These are phyloP conservation scores for Hippophae rhamnoides DNA, from an alignment of 306 rosid species.

Conservation along the genomic window DNA sequence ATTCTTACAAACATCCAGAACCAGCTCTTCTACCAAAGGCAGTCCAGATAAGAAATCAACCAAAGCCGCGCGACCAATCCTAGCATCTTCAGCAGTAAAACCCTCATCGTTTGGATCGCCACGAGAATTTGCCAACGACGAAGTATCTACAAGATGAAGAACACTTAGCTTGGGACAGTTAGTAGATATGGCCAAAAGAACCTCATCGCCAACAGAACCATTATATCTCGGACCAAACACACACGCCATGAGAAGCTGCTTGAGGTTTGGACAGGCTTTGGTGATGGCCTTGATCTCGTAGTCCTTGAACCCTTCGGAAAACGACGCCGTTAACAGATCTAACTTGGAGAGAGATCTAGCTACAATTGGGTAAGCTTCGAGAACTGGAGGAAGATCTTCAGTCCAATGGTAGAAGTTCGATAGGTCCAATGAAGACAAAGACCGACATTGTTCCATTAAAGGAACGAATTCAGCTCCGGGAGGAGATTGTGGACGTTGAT, in stretches of 20 bases:
- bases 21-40: slow-evolving; percentile 64
- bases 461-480: slow-evolving; percentile 56
- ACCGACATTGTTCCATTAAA: slow-evolving; percentile 43
- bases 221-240: slow-evolving; percentile 69
- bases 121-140: slow-evolving; percentile 45
- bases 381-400: slow-evolving; percentile 74
- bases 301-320: slow-evolving; percentile 60
- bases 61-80: slow-evolving; percentile 42
- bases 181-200: slow-evolving; percentile 38
- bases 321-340: slow-evolving; percentile 54
- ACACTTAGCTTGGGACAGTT: slow-evolving; percentile 57
- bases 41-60: slow-evolving; percentile 58
- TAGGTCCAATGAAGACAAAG: slow-evolving; percentile 54
- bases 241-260: slow-evolving; percentile 56
- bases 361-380: slow-evolving; percentile 29
- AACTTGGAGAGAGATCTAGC: slow-evolving; percentile 53
- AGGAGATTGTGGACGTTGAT: slow-evolving; percentile 45
- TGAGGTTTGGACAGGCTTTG: slow-evolving; percentile 61
- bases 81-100: slow-evolving; percentile 46
- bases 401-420: slow-evolving; percentile 86
- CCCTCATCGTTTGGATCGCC: slow-evolving; percentile 52
- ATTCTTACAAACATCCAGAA: slow-evolving; percentile 72
- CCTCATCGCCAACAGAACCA: slow-evolving; percentile 71
- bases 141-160: slow-evolving; percentile 60
- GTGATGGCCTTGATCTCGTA: slow-evolving; percentile 49